Base-by-base conservation (phyloP, 1,139 yeast species). In the Debaryomyces sp. region DNA sequence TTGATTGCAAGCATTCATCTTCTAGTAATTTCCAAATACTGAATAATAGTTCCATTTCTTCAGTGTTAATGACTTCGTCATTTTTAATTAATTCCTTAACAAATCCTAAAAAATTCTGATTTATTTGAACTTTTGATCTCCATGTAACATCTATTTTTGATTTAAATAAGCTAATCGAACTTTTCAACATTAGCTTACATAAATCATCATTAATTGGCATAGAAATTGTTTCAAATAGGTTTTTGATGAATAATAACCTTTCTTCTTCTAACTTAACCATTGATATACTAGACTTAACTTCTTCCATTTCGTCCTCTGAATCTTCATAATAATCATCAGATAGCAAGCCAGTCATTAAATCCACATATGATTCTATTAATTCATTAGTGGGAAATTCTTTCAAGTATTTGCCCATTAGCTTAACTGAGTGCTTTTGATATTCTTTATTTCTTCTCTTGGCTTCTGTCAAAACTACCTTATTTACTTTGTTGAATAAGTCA, bases 361-460 rank as follows among this genome's bases (percentile, higher is more conserved):
- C 73, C 17, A 75, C 57, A 51, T 80, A 82, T 2, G 65, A 65
- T 1, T 65, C 70, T 39, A 71, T 62, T 40, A 80, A 52, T 2
- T 67, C 71, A 9, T 68, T 73, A 34, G 68, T 66, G 21, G 81
- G 80, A 55, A 72, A 83, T 1, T 59, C 57, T 35, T 71, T 70
- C 3, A 83, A 58, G 54, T 75, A 86, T 21, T 63, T 68, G 3
- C 87, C 84, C 40, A 81, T 66, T 1, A 79, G 67, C 33, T 74
- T 68, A n/a, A 85, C 63, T 1, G 84, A 76, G 34, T 74, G 71
- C 45, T 68, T 73, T 50, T 84, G 89, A 63, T 92, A 92, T 1
- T 67, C 78, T 55, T 77, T 79, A 61, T 89, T 90, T 45, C 81
- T 80, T 56, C 96, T 75, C 50, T 80, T 80, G 0, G 88, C 81